Conservation (phyloP, 208 protist genomes). For the Acanthamoeba royreba region DNA sequence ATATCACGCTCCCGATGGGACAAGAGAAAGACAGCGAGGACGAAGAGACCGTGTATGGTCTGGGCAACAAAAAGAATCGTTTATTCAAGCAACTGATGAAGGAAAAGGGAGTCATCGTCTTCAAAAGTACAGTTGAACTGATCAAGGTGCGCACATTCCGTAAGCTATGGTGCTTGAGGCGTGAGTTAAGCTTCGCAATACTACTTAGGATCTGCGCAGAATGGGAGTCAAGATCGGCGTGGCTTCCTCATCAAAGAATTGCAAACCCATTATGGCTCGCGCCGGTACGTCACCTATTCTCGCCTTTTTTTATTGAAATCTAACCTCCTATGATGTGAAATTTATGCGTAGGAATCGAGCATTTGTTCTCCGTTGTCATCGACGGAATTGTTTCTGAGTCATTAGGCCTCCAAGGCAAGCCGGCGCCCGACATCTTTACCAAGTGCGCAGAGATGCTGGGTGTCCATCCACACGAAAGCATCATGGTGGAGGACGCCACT, state of each 20-base stretch:
- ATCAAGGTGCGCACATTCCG: not conserved
- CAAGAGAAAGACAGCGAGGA: not conserved
- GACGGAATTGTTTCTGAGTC: slow-evolving; percentile 4
- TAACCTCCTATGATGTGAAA: too few relatives aligned
- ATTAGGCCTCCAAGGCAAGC: slow-evolving; percentile 33
- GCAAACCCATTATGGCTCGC: not conserved
- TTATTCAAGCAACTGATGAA: not conserved
- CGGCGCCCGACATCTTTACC: slow-evolving; percentile 41
- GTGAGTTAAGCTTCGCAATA: too few relatives aligned
- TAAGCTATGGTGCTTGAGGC: too few relatives aligned
- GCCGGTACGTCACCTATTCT: not conserved
- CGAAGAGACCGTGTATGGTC: not conserved
- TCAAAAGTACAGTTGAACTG: not conserved
- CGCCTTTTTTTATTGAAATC: not conserved
- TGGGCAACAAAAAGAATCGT: slow-evolving; percentile 26
- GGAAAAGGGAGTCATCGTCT: slow-evolving; percentile 12
- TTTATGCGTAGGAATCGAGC: not conserved
- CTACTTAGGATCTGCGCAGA: not conserved
- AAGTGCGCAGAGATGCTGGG: slow-evolving; percentile 18
- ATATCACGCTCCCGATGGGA: not conserved
- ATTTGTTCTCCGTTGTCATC: slow-evolving; percentile 4
- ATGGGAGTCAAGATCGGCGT: slow-evolving; percentile 43
- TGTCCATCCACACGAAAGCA: not conserved
- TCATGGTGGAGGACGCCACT: slow-evolving; percentile 42
- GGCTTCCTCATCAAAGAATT: slow-evolving; percentile 37